Conservation (phyloP, 2,329 filamentous ascomycete species). For the Atkinsonella hypoxylon region DNA sequence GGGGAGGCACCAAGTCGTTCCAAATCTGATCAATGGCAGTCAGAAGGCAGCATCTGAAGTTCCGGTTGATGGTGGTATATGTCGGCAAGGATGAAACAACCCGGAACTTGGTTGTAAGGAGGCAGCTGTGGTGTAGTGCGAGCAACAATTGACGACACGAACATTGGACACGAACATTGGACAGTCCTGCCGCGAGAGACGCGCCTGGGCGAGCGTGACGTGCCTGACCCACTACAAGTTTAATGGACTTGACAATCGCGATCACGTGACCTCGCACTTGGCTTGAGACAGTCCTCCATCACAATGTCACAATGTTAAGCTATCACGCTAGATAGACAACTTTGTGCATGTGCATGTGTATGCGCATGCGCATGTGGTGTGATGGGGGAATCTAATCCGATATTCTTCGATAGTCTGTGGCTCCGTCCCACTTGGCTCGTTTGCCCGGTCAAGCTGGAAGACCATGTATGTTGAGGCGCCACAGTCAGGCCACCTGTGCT, state of each 20-base stretch:
- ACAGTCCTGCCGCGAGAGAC: constrained; percentile 12
- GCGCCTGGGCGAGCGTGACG: constrained; percentile 25
- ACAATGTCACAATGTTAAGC: no score
- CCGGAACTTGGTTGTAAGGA: neutral
- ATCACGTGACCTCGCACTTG: constrained; percentile 19
- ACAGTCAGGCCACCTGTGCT: no score
- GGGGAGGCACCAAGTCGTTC: neutral
- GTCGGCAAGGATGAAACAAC: neutral
- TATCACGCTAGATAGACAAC: neutral
- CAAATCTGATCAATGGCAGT: neutral
- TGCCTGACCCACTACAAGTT: constrained; percentile 20
- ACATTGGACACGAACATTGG: neutral
- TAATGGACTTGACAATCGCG: constrained; percentile 7
- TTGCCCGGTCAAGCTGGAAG: no score
- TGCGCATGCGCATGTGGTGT: neutral
- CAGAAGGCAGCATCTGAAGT: neutral
- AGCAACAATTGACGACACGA: neutral
- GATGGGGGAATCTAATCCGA: neutral
- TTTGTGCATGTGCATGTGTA: neutral
- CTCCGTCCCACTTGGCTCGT: no score
- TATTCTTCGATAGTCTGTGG: neutral
- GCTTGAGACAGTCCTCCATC: neutral
- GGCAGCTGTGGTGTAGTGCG: neutral
- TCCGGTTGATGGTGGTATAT: neutral
- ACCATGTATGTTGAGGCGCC: no score